Conservation (phyloP, 768 basidiomycete genomes). For the Coprinopsis sp. region DNA sequence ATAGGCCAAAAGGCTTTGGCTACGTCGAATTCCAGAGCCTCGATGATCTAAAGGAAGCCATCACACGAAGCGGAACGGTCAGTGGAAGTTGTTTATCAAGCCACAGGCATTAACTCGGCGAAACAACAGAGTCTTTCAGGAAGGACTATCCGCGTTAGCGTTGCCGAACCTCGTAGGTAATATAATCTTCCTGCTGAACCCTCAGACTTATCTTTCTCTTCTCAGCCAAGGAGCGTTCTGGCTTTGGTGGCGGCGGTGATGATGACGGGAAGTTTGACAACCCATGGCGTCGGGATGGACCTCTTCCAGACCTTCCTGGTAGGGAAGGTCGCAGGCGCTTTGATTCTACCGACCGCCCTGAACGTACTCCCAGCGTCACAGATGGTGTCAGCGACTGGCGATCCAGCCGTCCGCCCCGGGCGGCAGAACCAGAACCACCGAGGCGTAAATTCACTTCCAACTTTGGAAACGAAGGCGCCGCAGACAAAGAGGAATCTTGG, state of each 20-base stretch:
- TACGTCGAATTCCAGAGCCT: constrained; percentile 93
- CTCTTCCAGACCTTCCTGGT: constrained; percentile 65
- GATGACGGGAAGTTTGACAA: constrained; percentile 81
- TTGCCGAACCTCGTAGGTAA: constrained; percentile 88
- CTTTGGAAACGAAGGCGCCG: constrained; percentile 43
- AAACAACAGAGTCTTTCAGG: constrained; percentile 59
- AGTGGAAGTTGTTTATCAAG: constrained; percentile 26
- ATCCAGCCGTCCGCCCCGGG: constrained; percentile 43
- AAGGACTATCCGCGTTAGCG: constrained; percentile 82
- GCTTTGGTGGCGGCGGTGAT: constrained; percentile 46
- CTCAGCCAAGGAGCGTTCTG: constrained; percentile 71
- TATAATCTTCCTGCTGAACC: background rate
- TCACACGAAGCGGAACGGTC: constrained; percentile 67
- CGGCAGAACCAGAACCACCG: constrained; percentile 44
- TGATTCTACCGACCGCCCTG: constrained; percentile 44
- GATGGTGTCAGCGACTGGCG: constrained; percentile 72
- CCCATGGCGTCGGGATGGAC: constrained; percentile 85
- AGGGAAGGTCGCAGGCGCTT: constrained; percentile 62
- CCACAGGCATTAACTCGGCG: constrained; percentile 5
- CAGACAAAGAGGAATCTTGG: constrained; percentile 82
- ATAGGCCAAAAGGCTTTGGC: constrained; percentile 96
- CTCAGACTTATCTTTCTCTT: constrained; percentile 9
- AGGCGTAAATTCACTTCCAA: constrained; percentile 60
- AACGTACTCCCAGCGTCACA: constrained; percentile 44
- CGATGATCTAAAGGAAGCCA: constrained; percentile 80